phyloP scores from a whole-genome alignment of 2,329 filamentous ascomycete genomes.

The Neopestalotiopsis rosae region DNA sequence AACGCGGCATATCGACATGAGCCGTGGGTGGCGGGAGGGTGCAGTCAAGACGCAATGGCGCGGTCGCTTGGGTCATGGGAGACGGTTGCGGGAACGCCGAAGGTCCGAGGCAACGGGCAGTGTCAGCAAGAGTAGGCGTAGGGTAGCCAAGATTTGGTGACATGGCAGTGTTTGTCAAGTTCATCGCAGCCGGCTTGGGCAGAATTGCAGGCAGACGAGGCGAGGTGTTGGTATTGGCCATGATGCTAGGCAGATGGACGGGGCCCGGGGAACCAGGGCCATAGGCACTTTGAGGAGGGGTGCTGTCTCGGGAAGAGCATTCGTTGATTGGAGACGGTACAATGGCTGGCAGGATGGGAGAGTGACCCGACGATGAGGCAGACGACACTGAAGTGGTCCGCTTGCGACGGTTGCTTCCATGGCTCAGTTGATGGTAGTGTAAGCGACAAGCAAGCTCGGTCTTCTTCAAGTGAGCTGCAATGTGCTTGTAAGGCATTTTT shows the following conservation, averaged over 20 bases:
- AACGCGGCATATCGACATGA: slow-evolving; percentile 67
- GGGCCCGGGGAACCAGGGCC: slow-evolving; percentile 48
- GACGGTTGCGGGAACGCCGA: slow-evolving; percentile 49
- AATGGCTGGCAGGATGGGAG: slow-evolving; percentile 53
- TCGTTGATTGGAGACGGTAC: slow-evolving; percentile 58
- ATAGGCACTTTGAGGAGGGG: slow-evolving; percentile 53
- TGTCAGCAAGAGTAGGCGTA: slow-evolving; percentile 44
- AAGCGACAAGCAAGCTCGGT: slow-evolving; percentile 86
- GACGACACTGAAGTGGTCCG: slow-evolving; percentile 74
- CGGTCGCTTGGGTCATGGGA: slow-evolving; percentile 45
- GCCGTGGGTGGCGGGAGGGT: slow-evolving; percentile 44
- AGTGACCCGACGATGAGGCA: slow-evolving; percentile 61
- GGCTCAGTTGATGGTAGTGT: slow-evolving; percentile 85
- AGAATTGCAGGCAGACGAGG: slow-evolving; percentile 66
- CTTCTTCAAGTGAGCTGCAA: slow-evolving; percentile 84
- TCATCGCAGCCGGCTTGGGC: slow-evolving; percentile 66
- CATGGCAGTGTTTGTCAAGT: slow-evolving; percentile 43
- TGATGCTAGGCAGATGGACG: slow-evolving; percentile 61
- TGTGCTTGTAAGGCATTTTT: slow-evolving; percentile 92
- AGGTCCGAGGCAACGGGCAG: slow-evolving; percentile 47
- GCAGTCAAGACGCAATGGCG: slow-evolving; percentile 64
- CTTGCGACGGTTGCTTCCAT: slow-evolving; percentile 81
- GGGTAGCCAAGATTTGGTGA: slow-evolving; percentile 46
- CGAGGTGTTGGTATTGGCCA: slow-evolving; percentile 47
- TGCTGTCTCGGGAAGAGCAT: slow-evolving; percentile 52